phyloP scores from a whole-genome alignment of 257 asterid genomes.

The Salvia splendens region DNA sequence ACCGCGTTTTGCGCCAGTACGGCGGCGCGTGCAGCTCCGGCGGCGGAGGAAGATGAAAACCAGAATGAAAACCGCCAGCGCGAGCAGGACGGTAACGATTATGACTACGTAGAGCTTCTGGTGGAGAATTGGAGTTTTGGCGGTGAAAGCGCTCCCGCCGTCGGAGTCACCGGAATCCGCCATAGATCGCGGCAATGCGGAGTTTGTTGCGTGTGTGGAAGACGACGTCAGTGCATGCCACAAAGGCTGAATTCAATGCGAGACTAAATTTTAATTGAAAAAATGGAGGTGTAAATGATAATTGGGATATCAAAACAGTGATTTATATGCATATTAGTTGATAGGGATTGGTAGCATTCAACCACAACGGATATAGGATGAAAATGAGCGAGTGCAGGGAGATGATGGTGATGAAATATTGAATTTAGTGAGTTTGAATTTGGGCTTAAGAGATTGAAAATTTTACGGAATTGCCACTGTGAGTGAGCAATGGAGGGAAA shows the following conservation, averaged over 20 bases:
- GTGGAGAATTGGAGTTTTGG: slow-evolving; percentile 65
- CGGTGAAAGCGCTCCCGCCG: slow-evolving; percentile 41
- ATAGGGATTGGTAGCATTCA: slow-evolving; percentile 16
- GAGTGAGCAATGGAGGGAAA: slow-evolving; percentile 1
- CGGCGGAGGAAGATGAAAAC: slow-evolving; percentile 43
- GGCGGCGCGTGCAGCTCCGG: slow-evolving; percentile 50
- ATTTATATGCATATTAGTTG: not conserved
- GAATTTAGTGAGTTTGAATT: not conserved
- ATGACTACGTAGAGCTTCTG: slow-evolving; percentile 68
- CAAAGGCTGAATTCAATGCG: slow-evolving; percentile 12
- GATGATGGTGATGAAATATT: not conserved
- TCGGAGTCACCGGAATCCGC: slow-evolving; percentile 42
- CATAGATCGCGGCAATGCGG: slow-evolving; percentile 46
- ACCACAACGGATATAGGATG: slow-evolving; percentile 27
- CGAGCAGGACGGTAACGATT: slow-evolving; percentile 46
- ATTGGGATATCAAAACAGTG: not conserved
- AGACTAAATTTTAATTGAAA: slow-evolving; percentile 15
- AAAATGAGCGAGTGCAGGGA: not conserved
- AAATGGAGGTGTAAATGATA: slow-evolving; percentile 25
- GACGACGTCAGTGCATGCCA: slow-evolving; percentile 23
- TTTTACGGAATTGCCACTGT: slow-evolving; percentile 22
- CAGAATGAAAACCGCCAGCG: slow-evolving; percentile 46
- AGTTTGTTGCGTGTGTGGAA: not conserved
- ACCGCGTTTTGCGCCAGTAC: slow-evolving; percentile 41
- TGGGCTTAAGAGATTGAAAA: slow-evolving; percentile 4